phyloP scores from a whole-genome alignment of 2,329 filamentous ascomycete species.

The Mollisia scopiformis region DNA sequence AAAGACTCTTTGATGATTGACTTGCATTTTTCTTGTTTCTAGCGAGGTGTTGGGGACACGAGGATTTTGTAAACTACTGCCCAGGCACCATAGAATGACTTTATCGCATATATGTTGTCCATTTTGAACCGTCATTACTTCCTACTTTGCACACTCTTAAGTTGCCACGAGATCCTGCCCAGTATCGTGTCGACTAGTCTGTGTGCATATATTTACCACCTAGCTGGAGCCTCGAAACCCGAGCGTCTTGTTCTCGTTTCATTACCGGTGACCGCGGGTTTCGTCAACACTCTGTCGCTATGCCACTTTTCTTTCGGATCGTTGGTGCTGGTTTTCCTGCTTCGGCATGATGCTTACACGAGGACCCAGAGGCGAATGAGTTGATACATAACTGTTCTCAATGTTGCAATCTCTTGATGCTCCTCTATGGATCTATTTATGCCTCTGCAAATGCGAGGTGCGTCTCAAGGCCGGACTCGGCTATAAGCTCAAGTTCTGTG shows the following conservation, averaged over 20 bases:
- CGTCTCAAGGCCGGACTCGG: conserved; percentile 23
- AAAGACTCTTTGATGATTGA: conserved; percentile 17
- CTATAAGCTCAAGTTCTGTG: conserved; percentile 25
- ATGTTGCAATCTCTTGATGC: not conserved
- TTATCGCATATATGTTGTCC: too few species aligned
- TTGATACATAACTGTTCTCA: conserved; percentile 30
- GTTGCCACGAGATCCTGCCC: conserved; percentile 79
- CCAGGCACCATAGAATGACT: not conserved
- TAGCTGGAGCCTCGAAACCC: conserved; percentile 38
- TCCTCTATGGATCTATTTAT: not conserved
- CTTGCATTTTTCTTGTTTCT: not conserved
- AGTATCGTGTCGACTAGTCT: conserved; percentile 95
- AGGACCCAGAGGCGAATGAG: conserved; percentile 27
- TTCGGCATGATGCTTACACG: conserved; percentile 22
- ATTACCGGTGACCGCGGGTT: conserved; percentile 34
- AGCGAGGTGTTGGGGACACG: not conserved
- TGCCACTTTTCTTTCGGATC: conserved; percentile 29
- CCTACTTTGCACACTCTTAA: conserved; percentile 83
- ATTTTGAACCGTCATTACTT: too few species aligned
- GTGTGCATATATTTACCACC: conserved; percentile 75
- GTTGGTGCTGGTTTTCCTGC: conserved; percentile 28
- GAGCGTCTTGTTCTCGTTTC: conserved; percentile 41
- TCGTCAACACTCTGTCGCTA: conserved; percentile 32
- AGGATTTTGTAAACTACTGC: not conserved
- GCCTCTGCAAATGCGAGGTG: conserved; percentile 27